Evolutionary conservation across 345 rosid genomes (phyloP), one percentile per base, ranked within the genome.

Genomic region (Populus nigra): DNA sequence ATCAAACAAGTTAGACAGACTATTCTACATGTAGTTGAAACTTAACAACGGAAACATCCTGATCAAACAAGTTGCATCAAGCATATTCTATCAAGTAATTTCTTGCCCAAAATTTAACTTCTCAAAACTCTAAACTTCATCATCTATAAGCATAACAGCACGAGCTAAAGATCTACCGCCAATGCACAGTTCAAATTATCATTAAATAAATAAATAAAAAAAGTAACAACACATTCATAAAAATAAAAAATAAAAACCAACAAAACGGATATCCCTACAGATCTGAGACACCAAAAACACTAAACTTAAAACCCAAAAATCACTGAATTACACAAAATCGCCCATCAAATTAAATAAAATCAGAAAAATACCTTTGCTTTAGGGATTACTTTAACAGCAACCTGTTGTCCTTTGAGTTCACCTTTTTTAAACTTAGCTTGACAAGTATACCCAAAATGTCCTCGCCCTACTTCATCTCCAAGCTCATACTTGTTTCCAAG

Each of bases 321-420:
- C 25, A 70, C 75, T 62, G 13, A 38, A 29, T 45, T 25, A n/a
- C 23, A 77, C 22, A 53, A 61, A 68, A 77, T 70, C 75, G 45
- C 65, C 63, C 18, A 65, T 25, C 22, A 50, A 78, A 71, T 9
- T 7, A 31, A 72, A 22, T 70, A 50, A 63, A 50, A 55, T 17
- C 35, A 71, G n/a, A 78, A 39, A 17, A 10, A 73, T 55, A 93
- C 99, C 98, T 94, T 94, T 41, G 96, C 78, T 84, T 96, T 96
- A 49, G 98, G 98, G 62, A 83, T 83, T 39, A 83, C 83, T 77
- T 83, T 83, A 63, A 83, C 86, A 9, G 86, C 86, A 41, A 83
- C 78, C 47, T 73, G 74, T 27, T 73, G 83, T n/a, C 83, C 85
- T 78, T 83, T 83, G 35, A 79, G 79, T 55, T 79, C 80, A 33